Conservation (phyloP, 306 rosid species). For the Lithocarpus polystachyus region DNA sequence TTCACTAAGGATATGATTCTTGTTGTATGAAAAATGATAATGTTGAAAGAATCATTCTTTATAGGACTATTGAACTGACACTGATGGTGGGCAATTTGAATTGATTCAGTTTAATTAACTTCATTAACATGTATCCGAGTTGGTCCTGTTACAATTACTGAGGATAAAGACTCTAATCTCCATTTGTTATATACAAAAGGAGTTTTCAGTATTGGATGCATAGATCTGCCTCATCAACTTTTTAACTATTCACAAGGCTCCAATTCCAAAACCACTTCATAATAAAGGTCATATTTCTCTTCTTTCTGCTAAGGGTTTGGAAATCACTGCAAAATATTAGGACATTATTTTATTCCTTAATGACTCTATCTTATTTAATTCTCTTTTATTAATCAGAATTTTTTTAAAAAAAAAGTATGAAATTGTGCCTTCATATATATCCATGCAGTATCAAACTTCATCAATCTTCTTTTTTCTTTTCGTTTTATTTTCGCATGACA, state of each 20-base stretch:
- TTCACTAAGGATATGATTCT: too few species aligned
- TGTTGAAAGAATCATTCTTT: too few species aligned
- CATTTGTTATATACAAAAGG: background rate
- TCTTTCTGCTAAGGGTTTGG: background rate
- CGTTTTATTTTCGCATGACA: too few species aligned
- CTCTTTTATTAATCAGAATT: background rate
- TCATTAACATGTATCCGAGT: too few species aligned
- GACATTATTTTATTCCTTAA: background rate
- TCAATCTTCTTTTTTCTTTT: too few species aligned
- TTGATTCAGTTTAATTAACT: too few species aligned
- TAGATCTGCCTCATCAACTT: background rate
- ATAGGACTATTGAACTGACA: too few species aligned
- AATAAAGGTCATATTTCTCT: slow-evolving; percentile 10
- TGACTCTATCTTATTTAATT: too few species aligned
- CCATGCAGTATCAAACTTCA: too few species aligned
- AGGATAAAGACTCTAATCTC: background rate
- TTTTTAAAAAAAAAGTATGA: background rate
- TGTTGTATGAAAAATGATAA: too few species aligned
- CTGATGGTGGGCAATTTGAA: too few species aligned
- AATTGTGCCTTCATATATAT: background rate
- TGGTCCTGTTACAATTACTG: too few species aligned
- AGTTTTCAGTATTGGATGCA: background rate
- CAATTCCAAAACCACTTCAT: background rate
- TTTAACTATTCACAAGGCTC: background rate
- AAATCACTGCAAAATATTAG: background rate